Conservation (phyloP, 495 filamentous ascomycete species). For the Schizothecium vesticola region DNA sequence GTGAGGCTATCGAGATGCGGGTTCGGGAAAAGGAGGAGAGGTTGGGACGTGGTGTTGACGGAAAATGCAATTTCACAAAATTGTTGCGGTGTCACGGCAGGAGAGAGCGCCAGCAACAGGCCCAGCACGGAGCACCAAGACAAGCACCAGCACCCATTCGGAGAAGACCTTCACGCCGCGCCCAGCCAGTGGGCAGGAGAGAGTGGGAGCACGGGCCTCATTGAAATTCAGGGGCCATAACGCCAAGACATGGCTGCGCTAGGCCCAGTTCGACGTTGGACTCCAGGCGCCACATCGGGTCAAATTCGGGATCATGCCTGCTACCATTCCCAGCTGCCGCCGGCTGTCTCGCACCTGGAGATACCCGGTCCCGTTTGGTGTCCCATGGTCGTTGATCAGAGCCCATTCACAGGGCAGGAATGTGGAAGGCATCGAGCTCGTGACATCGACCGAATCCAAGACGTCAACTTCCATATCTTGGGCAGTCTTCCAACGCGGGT, state of each 20-base stretch:
- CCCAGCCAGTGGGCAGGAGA: constrained; percentile 11
- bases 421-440: constrained; percentile 1
- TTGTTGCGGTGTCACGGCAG: constrained; percentile 32
- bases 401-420: neutral
- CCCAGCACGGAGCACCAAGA: constrained; percentile 23
- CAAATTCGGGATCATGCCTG: neutral
- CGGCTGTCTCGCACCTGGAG: neutral
- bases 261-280: constrained; percentile 12
- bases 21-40: constrained; percentile 30
- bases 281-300: constrained; percentile 14
- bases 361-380: neutral
- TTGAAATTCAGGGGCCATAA: constrained; percentile 25
- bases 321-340: neutral
- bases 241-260: constrained; percentile 14
- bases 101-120: constrained; percentile 11
- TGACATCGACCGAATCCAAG: constrained; percentile 8
- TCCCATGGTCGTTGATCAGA: neutral
- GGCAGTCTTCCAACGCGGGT: neutral
- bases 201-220: constrained; percentile 14
- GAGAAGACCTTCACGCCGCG: constrained; percentile 15
- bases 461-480: neutral
- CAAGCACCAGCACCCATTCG: constrained; percentile 14
- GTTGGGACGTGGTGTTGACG: constrained; percentile 22
- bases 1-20: constrained; percentile 22
- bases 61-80: constrained; percentile 41